phyloP scores from a whole-genome alignment of 208 protist genomes.

The Wallacemonas sp. region DNA sequence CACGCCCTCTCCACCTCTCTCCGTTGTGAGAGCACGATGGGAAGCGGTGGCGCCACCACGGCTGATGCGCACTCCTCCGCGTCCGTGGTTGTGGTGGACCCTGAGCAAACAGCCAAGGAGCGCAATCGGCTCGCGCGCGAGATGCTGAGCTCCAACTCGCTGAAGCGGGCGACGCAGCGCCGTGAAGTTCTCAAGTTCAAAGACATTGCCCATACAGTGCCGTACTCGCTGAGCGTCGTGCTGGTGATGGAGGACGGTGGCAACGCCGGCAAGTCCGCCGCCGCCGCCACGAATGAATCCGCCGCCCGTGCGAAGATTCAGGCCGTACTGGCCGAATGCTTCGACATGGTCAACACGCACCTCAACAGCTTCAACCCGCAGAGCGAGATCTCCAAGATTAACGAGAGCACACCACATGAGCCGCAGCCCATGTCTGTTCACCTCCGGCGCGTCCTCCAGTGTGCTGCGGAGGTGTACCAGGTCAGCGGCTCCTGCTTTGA shows the following conservation, averaged over 20 bases:
- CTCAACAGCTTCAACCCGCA: conserved; percentile 52
- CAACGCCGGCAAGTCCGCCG: background rate
- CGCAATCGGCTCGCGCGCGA: conserved; percentile 64
- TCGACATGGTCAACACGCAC: conserved; percentile 51
- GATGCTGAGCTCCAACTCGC: conserved; percentile 57
- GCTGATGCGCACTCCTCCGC: conserved; percentile 49
- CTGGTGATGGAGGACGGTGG: background rate
- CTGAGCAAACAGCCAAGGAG: conserved; percentile 50
- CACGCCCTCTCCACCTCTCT: background rate
- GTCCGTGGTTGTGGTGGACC: conserved; percentile 60
- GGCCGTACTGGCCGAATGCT: conserved; percentile 43
- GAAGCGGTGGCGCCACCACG: conserved; percentile 9
- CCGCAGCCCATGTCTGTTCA: conserved; percentile 44
- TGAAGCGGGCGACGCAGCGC: conserved; percentile 23
- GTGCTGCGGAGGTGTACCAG: conserved; percentile 30
- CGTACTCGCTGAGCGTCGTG: conserved; percentile 54
- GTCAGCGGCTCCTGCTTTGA: conserved; percentile 41
- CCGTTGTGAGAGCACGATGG: conserved; percentile 1
- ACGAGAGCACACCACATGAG: conserved; percentile 20
- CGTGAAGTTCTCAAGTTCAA: conserved; percentile 37
- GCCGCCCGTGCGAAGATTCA: conserved; percentile 15
- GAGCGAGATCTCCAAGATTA: conserved; percentile 45
- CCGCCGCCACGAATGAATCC: background rate
- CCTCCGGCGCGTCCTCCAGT: conserved; percentile 36
- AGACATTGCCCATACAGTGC: conserved; percentile 72